Evolutionary conservation across 139 green algal species (phyloP).

Genomic region (Picochlorum costavermella): DNA sequence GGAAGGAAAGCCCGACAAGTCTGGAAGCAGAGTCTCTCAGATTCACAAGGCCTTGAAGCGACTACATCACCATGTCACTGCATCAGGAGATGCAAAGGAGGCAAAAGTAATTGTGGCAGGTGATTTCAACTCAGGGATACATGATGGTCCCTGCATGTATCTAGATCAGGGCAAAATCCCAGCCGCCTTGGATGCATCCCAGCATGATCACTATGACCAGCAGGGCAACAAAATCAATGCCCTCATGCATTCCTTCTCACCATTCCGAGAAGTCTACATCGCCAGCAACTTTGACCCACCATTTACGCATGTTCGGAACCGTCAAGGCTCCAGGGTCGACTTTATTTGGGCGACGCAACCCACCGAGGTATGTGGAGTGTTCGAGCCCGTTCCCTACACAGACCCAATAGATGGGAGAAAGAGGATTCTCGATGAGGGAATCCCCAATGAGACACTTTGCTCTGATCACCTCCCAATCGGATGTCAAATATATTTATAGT

Average conservation of each 20-base stretch:
- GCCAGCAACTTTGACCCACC: background rate
- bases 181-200: conserved; percentile 15
- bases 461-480: conserved; percentile 48
- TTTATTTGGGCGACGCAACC: conserved; percentile 34
- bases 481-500: background rate
- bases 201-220: too few relatives aligned
- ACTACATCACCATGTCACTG: conserved; percentile 26
- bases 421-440: conserved; percentile 11
- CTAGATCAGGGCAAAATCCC: conserved; percentile 38
- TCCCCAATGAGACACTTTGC: conserved; percentile 39
- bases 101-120: conserved; percentile 32
- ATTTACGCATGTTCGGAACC: conserved; percentile 19
- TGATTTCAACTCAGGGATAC: conserved; percentile 38
- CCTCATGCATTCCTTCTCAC: conserved; percentile 34
- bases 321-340: conserved; percentile 25
- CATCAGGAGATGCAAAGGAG: background rate
- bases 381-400: conserved; percentile 13
- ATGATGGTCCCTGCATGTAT: conserved; percentile 33
- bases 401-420: background rate
- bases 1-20: conserved; percentile 44
- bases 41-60: conserved; percentile 35
- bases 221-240: background rate
- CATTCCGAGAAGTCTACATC: conserved; percentile 36
- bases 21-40: conserved; percentile 44
- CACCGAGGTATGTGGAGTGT: background rate